Conservation (phyloP, 805 yeast genomes). For the Lipomyces mesembrius region DNA sequence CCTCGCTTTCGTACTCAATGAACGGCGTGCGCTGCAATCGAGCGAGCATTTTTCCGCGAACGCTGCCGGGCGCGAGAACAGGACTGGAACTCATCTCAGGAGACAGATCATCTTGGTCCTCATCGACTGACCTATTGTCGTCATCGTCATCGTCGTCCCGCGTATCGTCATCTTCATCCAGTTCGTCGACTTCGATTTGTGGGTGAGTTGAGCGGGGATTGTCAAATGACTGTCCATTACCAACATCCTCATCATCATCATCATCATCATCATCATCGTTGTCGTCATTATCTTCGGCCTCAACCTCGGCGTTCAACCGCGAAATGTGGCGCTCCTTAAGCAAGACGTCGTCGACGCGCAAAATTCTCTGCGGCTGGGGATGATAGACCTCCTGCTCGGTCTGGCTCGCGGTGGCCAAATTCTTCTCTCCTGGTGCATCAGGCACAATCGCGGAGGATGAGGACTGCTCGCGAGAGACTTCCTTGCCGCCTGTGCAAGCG, state of each 20-base stretch:
- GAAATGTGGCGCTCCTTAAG: conserved; percentile 30
- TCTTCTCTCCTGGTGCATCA: conserved; percentile 1
- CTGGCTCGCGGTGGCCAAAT: neutral
- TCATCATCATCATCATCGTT: conserved; percentile 27
- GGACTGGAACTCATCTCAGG: neutral
- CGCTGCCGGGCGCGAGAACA: conserved; percentile 1
- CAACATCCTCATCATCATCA: conserved; percentile 17
- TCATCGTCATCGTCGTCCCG: conserved; percentile 25
- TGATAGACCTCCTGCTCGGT: conserved; percentile 13
- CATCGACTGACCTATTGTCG: conserved; percentile 20
- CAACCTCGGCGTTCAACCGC: conserved; percentile 26
- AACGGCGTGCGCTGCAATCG: conserved; percentile 23
- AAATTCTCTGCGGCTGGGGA: conserved; percentile 32
- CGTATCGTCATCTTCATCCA: conserved; percentile 11
- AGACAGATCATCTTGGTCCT: conserved; percentile 21
- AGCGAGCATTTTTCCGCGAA: conserved; percentile 9
- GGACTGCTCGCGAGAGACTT: conserved; percentile 15
- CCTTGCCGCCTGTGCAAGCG: conserved; percentile 20
- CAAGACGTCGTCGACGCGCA: conserved; percentile 34
- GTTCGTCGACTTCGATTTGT: neutral
- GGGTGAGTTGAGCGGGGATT: neutral
- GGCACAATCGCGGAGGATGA: neutral
- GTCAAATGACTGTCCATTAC: neutral
- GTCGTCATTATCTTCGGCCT: conserved; percentile 30
- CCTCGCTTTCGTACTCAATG: conserved; percentile 27